Base-by-base conservation (phyloP, 2,329 filamentous ascomycete genomes). In the Microascus cirrosus region DNA sequence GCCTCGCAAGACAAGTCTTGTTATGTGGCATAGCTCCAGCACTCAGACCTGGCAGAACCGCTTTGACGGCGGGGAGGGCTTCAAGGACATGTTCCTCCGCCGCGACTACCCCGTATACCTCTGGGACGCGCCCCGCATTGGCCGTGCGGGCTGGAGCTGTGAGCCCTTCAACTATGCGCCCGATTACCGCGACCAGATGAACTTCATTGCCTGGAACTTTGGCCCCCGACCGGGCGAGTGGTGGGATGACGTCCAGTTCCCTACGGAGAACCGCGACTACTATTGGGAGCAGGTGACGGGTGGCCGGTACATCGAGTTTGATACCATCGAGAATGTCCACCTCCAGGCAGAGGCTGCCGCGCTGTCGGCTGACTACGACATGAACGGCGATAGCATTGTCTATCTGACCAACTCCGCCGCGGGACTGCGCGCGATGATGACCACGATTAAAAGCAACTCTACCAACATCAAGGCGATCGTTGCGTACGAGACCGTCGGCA, bases 11-110 rank as follows among this genome's bases (percentile, higher is more conserved):
- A 70, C 69, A 18, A 67, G 66, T 57, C 59, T 73, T 24, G 66
- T 71, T 18, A 69, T 72, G 67, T 73, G 70, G 70, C 70, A 73
- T 60, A 70, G 67, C 59, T 69, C 69, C 15, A 69, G 65, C 61
- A 71, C 69, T 3, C 70, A 73, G 59, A 66, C 64, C 5, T 72
- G 63, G 60, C 70, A 73, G 58, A 73, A 72, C 60, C 68, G 70
- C 18, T 72, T 66, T 65, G 69, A 71, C 61, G 70, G 70, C 48
- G 69, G 70, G 52, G 68, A 70, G 34, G 70, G 69, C n/a, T 72
- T 65, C 64, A 72, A 72, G 59, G 70, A 73, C 63, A 71, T 66
- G 65, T 70, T 71, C 55, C 59, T 72, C 52, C 68, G 69, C 39
- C 66, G 66, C 5, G 62, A 67, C 59, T 73, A 72, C 53, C 69